These are phyloP conservation scores for Teratosphaeriaceae sp. DNA, from an alignment of 2,329 filamentous ascomycete species.

Conservation along the genomic window DNA sequence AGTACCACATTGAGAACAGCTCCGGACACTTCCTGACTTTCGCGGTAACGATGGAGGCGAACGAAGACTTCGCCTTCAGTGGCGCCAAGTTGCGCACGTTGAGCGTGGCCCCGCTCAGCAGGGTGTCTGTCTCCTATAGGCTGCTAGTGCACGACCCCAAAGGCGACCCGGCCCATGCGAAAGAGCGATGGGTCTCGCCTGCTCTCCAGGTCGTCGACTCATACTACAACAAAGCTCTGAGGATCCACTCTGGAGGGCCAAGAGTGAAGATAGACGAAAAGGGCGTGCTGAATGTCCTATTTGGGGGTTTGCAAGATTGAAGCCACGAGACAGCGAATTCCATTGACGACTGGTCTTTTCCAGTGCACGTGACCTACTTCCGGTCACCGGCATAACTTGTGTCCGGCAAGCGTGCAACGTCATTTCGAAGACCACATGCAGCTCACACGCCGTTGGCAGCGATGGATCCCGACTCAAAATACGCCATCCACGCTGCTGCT, in stretches of 20 bases:
- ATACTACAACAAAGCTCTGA: conserved; percentile 87
- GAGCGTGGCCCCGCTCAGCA: conserved; percentile 74
- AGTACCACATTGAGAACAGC: conserved; percentile 82
- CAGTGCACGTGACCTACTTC: background rate
- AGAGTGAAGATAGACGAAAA: conserved; percentile 52
- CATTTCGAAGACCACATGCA: no score
- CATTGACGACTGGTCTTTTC: no score
- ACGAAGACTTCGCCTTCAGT: conserved; percentile 86
- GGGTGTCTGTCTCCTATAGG: conserved; percentile 66
- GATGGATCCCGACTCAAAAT: conserved; percentile 50
- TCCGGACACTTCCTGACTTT: conserved; percentile 94
- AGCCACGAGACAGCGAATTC: no score
- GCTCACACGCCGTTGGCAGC: conserved; percentile 1
- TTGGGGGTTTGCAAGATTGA: conserved; percentile 11
- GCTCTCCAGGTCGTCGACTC: conserved; percentile 74
- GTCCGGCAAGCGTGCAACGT: no score
- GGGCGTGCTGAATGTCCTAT: conserved; percentile 41
- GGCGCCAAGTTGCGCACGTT: conserved; percentile 75
- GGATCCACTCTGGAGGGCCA: conserved; percentile 74
- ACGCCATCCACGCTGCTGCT: conserved; percentile 78
- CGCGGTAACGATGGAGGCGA: conserved; percentile 84
- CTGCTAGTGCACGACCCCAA: conserved; percentile 55
- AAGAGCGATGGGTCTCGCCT: conserved; percentile 63
- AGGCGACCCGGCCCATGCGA: conserved; percentile 2
- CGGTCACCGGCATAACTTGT: no score